These are phyloP conservation scores for Saccharomyces jurei DNA, from an alignment of 805 yeast species.

Conservation along the genomic window DNA sequence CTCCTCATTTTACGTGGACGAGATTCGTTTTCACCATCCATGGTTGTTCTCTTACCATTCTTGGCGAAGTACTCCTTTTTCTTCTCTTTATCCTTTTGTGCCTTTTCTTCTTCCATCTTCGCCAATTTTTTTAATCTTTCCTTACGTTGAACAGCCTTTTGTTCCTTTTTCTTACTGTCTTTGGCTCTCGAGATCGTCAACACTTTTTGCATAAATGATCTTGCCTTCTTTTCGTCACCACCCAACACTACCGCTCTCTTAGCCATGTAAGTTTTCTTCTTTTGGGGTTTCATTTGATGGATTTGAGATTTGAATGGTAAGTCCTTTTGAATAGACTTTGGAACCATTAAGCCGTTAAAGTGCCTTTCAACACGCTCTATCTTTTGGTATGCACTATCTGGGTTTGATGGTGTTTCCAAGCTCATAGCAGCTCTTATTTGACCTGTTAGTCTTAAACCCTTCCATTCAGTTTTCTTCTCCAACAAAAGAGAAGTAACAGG, in stretches of 20 bases:
- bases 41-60: slow-evolving; percentile 56
- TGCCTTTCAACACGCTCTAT: slow-evolving; percentile 77
- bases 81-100: slow-evolving; percentile 71
- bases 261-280: slow-evolving; percentile 68
- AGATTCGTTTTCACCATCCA: slow-evolving; percentile 22
- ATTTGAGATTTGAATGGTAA: slow-evolving; percentile 92
- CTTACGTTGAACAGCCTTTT: slow-evolving; percentile 67
- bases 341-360: slow-evolving; percentile 84
- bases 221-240: slow-evolving; percentile 89
- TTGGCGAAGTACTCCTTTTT: slow-evolving; percentile 79
- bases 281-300: slow-evolving; percentile 79
- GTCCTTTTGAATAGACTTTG: slow-evolving; percentile 63
- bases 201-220: slow-evolving; percentile 80
- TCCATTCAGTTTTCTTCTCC: slow-evolving; percentile 77
- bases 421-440: slow-evolving; percentile 73
- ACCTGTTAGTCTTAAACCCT: slow-evolving; percentile 94
- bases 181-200: slow-evolving; percentile 79
- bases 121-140: slow-evolving; percentile 69
- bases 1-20: slow-evolving; percentile 24
- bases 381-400: slow-evolving; percentile 51
- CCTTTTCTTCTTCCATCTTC: slow-evolving; percentile 60
- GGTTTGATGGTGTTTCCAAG: slow-evolving; percentile 52
- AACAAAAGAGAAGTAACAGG: slow-evolving; percentile 89
- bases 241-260: slow-evolving; percentile 91
- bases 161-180: slow-evolving; percentile 64